Base-by-base conservation (phyloP, 2,329 filamentous ascomycete genomes). In the Hypoxylon sp. region DNA sequence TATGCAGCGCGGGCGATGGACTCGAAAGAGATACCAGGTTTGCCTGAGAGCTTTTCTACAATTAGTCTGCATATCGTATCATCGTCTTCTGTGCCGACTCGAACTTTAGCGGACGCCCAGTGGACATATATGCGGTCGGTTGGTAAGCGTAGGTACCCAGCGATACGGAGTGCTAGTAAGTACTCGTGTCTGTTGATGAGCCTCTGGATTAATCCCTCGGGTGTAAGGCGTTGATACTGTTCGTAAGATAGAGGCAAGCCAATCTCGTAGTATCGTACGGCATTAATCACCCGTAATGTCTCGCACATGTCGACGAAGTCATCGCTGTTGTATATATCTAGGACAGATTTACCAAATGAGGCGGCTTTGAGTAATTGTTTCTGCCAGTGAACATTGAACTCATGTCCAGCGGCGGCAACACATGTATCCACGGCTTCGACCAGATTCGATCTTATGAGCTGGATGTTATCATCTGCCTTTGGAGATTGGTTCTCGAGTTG, bases 241-340 rank as follows among this genome's bases (percentile, higher is more conserved):
- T 98, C 94, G 77, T 96, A 97, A 3, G 94, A 97, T 3, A 99
- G 80, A 0, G 95, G 94, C 22, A 99, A 84, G 2, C 96, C 96
- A 59, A 98, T 88, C 75, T 97, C 92, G 78, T 96, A 98, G 79
- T 92, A 97, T 57, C 96, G 90, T 11, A 95, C 92, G 5, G 95
- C 95, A 75, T 98, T 98, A 52, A 99, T 85, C 0, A 99, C 94
- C 14, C 96, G 91, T 14, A 99, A 83, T 0, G 91, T 96, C 80
- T 99, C 95, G 74, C 94, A 97, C 91, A 98, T 98, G 70, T 98
- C 95, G 59, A 99, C 96, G 80, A 98, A 99, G 72, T 99, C 95
- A 76, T 99, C 96, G 77, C 94, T 98, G 80, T 96, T 98, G 81
- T 98, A 99, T 11, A 98, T 90, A 75, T 98, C 96, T 3, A 99